phyloP scores from a whole-genome alignment of 768 basidiomycete species.

The Gloeophyllum trabeum region DNA sequence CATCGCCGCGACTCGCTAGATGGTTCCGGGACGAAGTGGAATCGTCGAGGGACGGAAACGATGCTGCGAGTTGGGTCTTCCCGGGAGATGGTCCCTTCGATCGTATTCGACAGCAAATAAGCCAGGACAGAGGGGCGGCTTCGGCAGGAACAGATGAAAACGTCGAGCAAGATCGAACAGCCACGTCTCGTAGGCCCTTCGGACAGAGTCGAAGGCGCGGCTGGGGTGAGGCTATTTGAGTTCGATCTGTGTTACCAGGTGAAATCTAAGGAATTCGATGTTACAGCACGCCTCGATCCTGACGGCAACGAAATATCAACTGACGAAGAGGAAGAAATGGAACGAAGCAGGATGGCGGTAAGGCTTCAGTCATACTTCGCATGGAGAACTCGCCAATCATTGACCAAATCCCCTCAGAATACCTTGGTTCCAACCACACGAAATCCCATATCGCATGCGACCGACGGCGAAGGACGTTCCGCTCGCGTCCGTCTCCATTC shows the following conservation, averaged over 20 bases:
- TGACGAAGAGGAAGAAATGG: slow-evolving; percentile 51
- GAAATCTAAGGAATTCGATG: not conserved
- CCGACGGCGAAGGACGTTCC: not conserved
- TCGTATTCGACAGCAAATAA: too few relatives aligned
- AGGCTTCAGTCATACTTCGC: too few relatives aligned
- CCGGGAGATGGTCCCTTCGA: too few relatives aligned
- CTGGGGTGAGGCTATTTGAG: slow-evolving; percentile 9
- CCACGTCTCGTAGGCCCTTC: too few relatives aligned
- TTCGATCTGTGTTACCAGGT: not conserved
- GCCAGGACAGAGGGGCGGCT: too few relatives aligned
- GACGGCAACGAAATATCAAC: slow-evolving; percentile 57
- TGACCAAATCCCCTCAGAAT: not conserved
- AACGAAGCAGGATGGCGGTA: slow-evolving; percentile 25
- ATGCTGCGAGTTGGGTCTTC: too few relatives aligned
- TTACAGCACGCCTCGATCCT: slow-evolving; percentile 24
- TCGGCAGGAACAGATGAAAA: too few relatives aligned
- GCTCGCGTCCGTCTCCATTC: not conserved
- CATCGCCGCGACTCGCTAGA: too few relatives aligned
- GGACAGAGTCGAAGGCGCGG: slow-evolving; percentile 11
- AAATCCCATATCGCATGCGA: not conserved
- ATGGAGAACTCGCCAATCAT: not conserved
- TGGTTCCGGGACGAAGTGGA: too few relatives aligned
- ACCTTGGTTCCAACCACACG: not conserved
- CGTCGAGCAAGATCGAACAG: too few relatives aligned
- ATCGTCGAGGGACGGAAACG: too few relatives aligned